Evolutionary conservation across 306 rosid species (phyloP).

Genomic region (Pterocarpus macrocarpus): DNA sequence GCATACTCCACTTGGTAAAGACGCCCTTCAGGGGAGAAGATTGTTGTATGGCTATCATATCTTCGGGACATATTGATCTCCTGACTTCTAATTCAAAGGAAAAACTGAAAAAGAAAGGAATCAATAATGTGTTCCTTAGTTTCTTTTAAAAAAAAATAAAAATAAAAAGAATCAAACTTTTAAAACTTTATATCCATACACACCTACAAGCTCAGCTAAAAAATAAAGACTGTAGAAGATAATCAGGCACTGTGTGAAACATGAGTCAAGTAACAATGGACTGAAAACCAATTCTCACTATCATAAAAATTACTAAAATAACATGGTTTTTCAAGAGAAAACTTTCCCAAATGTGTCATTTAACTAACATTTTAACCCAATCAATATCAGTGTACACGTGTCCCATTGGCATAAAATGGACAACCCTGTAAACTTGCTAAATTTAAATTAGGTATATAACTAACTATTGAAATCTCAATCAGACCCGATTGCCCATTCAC

Average conservation of each 20-base stretch:
- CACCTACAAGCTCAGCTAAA: not conserved
- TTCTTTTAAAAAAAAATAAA: not conserved
- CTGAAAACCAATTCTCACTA: conserved; percentile 1
- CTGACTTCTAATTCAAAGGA: conserved; percentile 20
- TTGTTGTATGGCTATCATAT: conserved; percentile 67
- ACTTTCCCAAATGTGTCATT: not conserved
- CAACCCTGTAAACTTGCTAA: not conserved
- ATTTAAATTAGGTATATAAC: not conserved
- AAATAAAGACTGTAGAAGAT: not conserved
- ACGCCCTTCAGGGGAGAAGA: conserved; percentile 65
- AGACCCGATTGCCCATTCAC: not conserved
- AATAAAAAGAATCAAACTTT: not conserved
- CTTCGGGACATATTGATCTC: conserved; percentile 61
- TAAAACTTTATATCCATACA: not conserved
- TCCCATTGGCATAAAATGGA: not conserved
- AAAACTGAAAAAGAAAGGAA: conserved; percentile 30
- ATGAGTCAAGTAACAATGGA: not conserved
- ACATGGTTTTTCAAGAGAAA: not conserved
- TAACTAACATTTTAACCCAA: not conserved
- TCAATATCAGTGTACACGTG: not conserved
- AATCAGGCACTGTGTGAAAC: not conserved
- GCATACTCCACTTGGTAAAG: conserved; percentile 70
- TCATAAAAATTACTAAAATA: not conserved
- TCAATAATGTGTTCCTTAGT: conserved; percentile 1
- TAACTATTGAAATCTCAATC: not conserved